Evolutionary conservation across 192 early-diverging fungal species (phyloP).

Genomic region (Coemansia sp.): DNA sequence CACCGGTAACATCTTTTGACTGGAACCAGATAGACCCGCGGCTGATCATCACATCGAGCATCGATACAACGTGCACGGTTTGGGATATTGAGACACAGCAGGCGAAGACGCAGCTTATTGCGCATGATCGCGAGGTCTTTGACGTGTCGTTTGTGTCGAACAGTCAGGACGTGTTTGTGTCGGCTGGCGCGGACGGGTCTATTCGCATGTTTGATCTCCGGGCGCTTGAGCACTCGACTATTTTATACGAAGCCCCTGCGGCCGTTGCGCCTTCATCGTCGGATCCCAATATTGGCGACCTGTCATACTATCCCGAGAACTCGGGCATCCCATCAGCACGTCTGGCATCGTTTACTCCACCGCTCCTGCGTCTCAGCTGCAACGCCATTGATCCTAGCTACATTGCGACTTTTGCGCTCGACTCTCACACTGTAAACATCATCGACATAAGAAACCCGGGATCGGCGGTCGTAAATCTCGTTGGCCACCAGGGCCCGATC

Average conservation of each 20-base stretch:
- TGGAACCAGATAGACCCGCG: slow-evolving; percentile 91
- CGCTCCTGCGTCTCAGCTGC: slow-evolving; percentile 85
- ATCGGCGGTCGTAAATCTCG: slow-evolving; percentile 79
- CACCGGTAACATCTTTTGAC: slow-evolving; percentile 96
- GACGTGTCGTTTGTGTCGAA: slow-evolving; percentile 94
- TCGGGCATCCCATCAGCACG: slow-evolving; percentile 17
- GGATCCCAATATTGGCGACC: slow-evolving; percentile 21
- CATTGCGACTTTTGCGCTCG: slow-evolving; percentile 89
- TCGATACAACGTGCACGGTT: slow-evolving; percentile 99
- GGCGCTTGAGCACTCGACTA: slow-evolving; percentile 94
- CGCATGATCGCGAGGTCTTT: slow-evolving; percentile 97
- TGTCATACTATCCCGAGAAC: slow-evolving; percentile 21
- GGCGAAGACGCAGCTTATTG: slow-evolving; percentile 98
- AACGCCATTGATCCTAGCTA: slow-evolving; percentile 90
- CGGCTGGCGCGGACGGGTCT: slow-evolving; percentile 97
- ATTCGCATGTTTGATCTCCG: slow-evolving; percentile 98
- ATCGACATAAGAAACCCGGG: slow-evolving; percentile 92
- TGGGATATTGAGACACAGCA: slow-evolving; percentile 98
- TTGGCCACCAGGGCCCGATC: slow-evolving; percentile 74
- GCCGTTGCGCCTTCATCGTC: slow-evolving; percentile 36
- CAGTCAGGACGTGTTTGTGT: slow-evolving; percentile 88
- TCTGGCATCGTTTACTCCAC: slow-evolving; percentile 45
- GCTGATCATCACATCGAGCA: slow-evolving; percentile 86
- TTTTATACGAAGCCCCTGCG: slow-evolving; percentile 88
- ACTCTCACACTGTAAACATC: slow-evolving; percentile 78